These are phyloP conservation scores for Chrysoporthe deuterocubensis DNA, from an alignment of 2,329 filamentous ascomycete species.

Conservation along the genomic window DNA sequence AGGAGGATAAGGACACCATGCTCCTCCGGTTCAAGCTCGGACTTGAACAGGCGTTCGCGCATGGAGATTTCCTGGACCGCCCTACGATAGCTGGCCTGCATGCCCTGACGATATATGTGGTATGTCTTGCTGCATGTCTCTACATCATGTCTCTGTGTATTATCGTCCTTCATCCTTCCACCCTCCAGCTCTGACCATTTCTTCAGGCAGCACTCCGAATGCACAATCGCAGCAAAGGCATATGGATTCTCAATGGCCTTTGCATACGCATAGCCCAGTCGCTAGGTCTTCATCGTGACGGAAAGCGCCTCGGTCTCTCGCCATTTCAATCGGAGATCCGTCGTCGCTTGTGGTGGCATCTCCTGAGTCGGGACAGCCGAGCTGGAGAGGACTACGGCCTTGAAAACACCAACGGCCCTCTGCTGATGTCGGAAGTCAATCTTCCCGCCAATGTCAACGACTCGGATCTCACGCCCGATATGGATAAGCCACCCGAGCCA, in stretches of 20 bases:
- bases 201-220: constrained; percentile 38
- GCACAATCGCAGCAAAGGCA: constrained; percentile 40
- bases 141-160: too few species aligned
- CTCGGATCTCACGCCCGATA: constrained; percentile 51
- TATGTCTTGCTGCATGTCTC: constrained; percentile 31
- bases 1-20: constrained; percentile 31
- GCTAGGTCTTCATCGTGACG: constrained; percentile 46
- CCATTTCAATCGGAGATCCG: constrained; percentile 60
- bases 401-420: constrained; percentile 32
- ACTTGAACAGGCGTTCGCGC: constrained; percentile 44
- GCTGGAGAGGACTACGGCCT: constrained; percentile 47
- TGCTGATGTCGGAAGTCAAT: constrained; percentile 43
- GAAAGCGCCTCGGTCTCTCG: constrained; percentile 50
- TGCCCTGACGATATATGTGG: constrained; percentile 44
- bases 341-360: constrained; percentile 58
- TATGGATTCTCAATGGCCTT: constrained; percentile 49
- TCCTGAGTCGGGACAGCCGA: constrained; percentile 51
- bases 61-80: constrained; percentile 45
- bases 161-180: not conserved
- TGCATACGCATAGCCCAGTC: constrained; percentile 52
- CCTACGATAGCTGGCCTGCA: constrained; percentile 43
- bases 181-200: constrained; percentile 31
- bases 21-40: constrained; percentile 39
- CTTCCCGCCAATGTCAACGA: constrained; percentile 63
- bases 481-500: constrained; percentile 51